These are phyloP conservation scores for Aspergillus sparsus DNA, from an alignment of 495 filamentous ascomycete genomes.

Conservation along the genomic window DNA sequence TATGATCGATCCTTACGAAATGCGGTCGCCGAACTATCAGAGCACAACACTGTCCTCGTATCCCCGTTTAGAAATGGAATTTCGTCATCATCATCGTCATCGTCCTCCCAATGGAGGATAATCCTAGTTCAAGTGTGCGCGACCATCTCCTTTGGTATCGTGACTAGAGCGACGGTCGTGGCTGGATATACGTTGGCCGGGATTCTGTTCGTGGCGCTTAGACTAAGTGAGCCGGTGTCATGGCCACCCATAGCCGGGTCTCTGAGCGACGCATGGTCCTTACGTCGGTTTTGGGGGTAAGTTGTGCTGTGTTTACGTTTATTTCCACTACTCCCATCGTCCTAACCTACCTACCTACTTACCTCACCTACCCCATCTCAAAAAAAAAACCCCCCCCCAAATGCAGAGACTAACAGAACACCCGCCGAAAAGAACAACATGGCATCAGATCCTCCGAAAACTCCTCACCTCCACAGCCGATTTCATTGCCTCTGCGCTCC, in stretches of 20 bases:
- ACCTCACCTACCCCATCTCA: background rate
- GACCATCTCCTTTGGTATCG: slow-evolving; percentile 25
- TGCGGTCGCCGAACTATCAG: slow-evolving; percentile 5
- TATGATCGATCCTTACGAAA: slow-evolving; percentile 4
- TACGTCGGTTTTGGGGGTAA: slow-evolving; percentile 26
- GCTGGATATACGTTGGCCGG: slow-evolving; percentile 14
- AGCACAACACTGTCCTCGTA: slow-evolving; percentile 11
- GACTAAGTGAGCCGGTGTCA: slow-evolving; percentile 6
- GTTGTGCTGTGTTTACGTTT: background rate
- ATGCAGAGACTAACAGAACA: slow-evolving; percentile 1
- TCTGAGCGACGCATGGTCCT: slow-evolving; percentile 16
- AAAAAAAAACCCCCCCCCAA: background rate
- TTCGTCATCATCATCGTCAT: too few relatives aligned
- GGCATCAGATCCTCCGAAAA: slow-evolving; percentile 29
- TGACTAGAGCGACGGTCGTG: slow-evolving; percentile 18
- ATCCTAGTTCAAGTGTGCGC: slow-evolving; percentile 10
- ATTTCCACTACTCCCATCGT: background rate
- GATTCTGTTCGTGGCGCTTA: slow-evolving; percentile 7
- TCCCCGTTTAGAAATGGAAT: background rate
- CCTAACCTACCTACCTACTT: background rate
- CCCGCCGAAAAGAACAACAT: slow-evolving; percentile 16
- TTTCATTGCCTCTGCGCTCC: slow-evolving; percentile 15
- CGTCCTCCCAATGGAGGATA: too few relatives aligned
- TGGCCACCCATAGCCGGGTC: slow-evolving; percentile 25
- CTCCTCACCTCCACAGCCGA: slow-evolving; percentile 18